phyloP scores from a whole-genome alignment of 257 asterid species.

The Voacanga thouarsii region DNA sequence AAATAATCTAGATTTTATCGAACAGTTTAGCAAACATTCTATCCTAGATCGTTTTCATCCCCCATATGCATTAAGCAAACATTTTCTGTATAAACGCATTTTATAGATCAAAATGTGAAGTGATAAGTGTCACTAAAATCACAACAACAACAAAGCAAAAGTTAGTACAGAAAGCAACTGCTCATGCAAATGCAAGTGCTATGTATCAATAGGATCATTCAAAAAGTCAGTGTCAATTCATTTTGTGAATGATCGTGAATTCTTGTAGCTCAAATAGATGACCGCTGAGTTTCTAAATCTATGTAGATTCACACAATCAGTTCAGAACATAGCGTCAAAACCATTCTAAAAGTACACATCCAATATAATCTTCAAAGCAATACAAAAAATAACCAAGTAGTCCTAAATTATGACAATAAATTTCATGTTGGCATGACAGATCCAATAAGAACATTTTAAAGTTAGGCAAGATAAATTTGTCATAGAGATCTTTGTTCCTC shows the following conservation, averaged over 20 bases:
- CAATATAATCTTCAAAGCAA: conserved; percentile 27
- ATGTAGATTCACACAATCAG: conserved; percentile 35
- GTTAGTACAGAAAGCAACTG: conserved; percentile 31
- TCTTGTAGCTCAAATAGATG: too few species aligned
- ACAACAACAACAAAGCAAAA: conserved; percentile 26
- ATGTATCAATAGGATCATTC: conserved; percentile 22
- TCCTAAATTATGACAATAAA: conserved; percentile 23
- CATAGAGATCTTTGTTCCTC: too few species aligned
- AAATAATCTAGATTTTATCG: too few species aligned
- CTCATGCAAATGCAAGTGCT: conserved; percentile 24
- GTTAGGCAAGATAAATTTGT: conserved; percentile 28
- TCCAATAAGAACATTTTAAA: conserved; percentile 34
- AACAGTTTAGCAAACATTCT: too few species aligned
- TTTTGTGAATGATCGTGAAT: conserved; percentile 3
- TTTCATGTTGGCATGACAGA: conserved; percentile 22
- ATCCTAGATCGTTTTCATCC: too few species aligned
- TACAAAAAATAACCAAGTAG: conserved; percentile 18
- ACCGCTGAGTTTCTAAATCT: conserved; percentile 32
- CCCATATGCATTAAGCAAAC: too few species aligned
- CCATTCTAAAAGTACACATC: conserved; percentile 28
- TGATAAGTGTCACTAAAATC: conserved; percentile 17
- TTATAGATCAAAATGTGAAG: too few species aligned
- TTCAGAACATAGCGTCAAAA: conserved; percentile 21
- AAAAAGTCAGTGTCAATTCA: background rate
- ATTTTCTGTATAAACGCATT: too few species aligned